A percentile compares a stretch with the other conserved stretches of the same genome.
phyloP scores from a whole-genome alignment of 352 stramenopile genomes.

The Globisporangium cylindrosporum region DNA sequence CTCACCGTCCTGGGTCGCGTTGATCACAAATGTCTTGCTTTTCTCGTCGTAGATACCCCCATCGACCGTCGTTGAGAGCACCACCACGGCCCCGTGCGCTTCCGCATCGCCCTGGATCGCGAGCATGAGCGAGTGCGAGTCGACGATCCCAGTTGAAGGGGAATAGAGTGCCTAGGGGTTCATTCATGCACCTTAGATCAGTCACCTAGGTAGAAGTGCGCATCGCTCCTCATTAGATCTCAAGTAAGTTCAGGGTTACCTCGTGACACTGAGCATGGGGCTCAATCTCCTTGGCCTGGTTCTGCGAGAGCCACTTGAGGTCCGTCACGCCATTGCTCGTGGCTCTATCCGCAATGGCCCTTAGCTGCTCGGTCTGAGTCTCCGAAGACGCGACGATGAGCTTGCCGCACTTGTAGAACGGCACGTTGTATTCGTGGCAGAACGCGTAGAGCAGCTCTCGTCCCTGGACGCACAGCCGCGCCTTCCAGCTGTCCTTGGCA shows the following conservation, averaged over 20 bases:
- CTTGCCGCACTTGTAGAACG: constrained; percentile 90
- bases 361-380: constrained; percentile 36
- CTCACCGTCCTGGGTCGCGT: constrained; percentile 34
- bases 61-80: constrained; percentile 64
- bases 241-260: constrained; percentile 13
- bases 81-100: constrained; percentile 79
- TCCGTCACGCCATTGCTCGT: constrained; percentile 57
- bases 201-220: not conserved
- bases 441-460: constrained; percentile 91
- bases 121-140: constrained; percentile 91
- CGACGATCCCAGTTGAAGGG: constrained; percentile 95
- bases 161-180: constrained; percentile 79
- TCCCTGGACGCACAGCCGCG: constrained; percentile 89
- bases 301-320: constrained; percentile 43
- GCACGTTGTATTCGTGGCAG: constrained; percentile 80
- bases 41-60: constrained; percentile 29
- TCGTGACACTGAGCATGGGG: constrained; percentile 54
- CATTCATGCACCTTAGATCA: not conserved
- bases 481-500: constrained; percentile 83
- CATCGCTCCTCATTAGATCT: not conserved
- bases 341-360: constrained; percentile 33
- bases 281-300: constrained; percentile 44
- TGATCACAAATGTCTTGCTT: constrained; percentile 34
- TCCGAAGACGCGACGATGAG: constrained; percentile 86
- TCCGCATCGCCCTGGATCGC: constrained; percentile 91